Evolutionary conservation across 257 asterid species (phyloP), one percentile per base, ranked within the genome.

Genomic region (Ocimum tenuiflorum): DNA sequence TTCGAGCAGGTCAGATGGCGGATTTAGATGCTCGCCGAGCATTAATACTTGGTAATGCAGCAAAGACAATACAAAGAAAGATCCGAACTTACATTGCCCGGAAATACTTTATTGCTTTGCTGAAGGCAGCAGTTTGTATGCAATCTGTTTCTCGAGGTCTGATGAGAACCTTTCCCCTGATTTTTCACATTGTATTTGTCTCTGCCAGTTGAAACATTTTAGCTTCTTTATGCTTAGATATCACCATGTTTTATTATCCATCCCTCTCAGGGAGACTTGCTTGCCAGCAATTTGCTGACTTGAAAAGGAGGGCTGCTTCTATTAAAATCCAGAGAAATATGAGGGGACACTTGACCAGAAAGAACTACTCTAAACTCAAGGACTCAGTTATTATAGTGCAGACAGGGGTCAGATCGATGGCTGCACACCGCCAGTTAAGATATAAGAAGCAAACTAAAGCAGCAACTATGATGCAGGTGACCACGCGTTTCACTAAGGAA

Each of bases 1-100:
- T 92, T 24, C 79, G 99, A 82, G 95, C 99, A 60, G 97, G 96
- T 75, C 97, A 94, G 73, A 90, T 94, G 97, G 97, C 96, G 13
- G 97, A 89, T 38, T 82, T 94, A 69, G 99, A 94, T 88, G 95
- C 94, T 47, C 94, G 81, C 22, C 79, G 96, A 79, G 90, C 96
- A 27, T 82, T 73, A 52, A 94, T 86, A 79, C 91, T 90, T 43
- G 80, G 78, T 59, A 80, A 48, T 79, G 97, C 99, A 60, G 96
- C 95, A 70, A 90, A 79, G 85, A 85, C 58, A 67, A 86, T 94
- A 60, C 99, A 94, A 76, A 80, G 91, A 86, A 84, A 79, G 80
- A 79, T 75, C 31, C 82, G 90, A 82, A 82, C 91, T 66, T 84
- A 88, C 74, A 87, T 84, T 67, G 79, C 96, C 9, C 80, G 90